Evolutionary conservation across 2,329 filamentous ascomycete genomes (phyloP), one percentile per base, ranked within the genome.

Genomic region (Cladophialophora immunda): DNA sequence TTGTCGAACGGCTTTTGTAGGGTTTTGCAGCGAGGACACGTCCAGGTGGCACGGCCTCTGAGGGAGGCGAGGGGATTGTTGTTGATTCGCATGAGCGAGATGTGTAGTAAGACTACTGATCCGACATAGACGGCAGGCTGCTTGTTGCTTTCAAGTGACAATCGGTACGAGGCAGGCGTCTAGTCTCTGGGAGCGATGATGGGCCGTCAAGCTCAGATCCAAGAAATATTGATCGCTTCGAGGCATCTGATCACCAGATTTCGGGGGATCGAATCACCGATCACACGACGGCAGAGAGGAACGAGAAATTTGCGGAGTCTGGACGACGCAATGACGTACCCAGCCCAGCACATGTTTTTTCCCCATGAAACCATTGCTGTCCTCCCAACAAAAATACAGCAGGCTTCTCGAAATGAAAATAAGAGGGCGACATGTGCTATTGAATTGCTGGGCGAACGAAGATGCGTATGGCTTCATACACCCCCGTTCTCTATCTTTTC

Each of bases 1-100:
- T 56, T 54, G 32, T 59, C 30, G 30, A 50, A 27, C 2, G 58
- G 50, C 11, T 45, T 38, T 22, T 62, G 63, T 15, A 30, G 32
- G 15, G 19, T 58, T 41, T 70, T 69, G 55, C 68, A 70, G 11
- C 65, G 66, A 53, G 64, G 58, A 64, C 68, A 71, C 3, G 70
- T 70, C 70, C 70, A 70, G 13, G 63, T 62, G 53, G 66, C 59
- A 45, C 61, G 62, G 38, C 66, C 63, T 41, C 62, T 61, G 57
- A 41, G 47, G 68, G 69, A 62, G 54, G 58, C 50, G 22, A 61
- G 38, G 56, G 58, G 34, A 32, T 55, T 32, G 56, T 36, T 38
- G 38, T 50, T 38, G 57, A 65, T 64, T 69, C 70, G 70, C 70
- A 71, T 68, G 50, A 34, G 56, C 64, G 56, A 47, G 36, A 30